Conservation (phyloP, 805 yeast species). For the Wickerhamiella lipophila region DNA sequence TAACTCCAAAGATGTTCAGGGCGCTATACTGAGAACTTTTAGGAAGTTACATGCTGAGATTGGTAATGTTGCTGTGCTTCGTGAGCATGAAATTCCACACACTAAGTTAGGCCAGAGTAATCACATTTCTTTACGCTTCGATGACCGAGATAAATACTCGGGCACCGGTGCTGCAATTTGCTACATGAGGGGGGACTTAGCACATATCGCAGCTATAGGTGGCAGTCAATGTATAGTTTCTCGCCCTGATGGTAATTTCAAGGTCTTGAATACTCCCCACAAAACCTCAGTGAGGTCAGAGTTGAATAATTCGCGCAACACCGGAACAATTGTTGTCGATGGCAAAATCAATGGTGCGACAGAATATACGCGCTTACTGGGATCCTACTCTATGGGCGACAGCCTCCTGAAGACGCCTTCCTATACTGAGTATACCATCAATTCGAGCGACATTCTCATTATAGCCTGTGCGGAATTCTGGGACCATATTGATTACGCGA, state of each 20-base stretch:
- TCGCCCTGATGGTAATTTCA: constrained; percentile 66
- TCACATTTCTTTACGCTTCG: constrained; percentile 8
- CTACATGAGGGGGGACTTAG: constrained; percentile 54
- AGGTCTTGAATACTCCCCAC: constrained; percentile 75
- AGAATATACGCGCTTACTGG: constrained; percentile 81
- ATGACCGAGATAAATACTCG: constrained; percentile 56
- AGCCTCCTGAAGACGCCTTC: constrained; percentile 84
- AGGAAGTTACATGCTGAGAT: constrained; percentile 69
- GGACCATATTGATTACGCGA: constrained; percentile 69
- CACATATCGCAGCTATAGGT: constrained; percentile 82
- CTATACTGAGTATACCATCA: constrained; percentile 45
- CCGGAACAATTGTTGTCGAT: constrained; percentile 84
- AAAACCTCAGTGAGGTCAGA: constrained; percentile 56
- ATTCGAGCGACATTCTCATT: constrained; percentile 69
- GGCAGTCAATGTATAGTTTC: constrained; percentile 76
- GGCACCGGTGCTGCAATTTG: constrained; percentile 81
- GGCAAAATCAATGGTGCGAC: constrained; percentile 76
- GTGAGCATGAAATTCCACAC: constrained; percentile 23
- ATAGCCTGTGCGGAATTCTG: constrained; percentile 75
- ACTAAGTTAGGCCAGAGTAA: not conserved
- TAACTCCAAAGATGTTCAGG: constrained; percentile 42
- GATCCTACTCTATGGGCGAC: constrained; percentile 73
- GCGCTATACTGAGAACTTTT: constrained; percentile 74
- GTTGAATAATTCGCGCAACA: constrained; percentile 58
- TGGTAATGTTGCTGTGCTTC: constrained; percentile 35